Evolutionary conservation across 495 filamentous ascomycete genomes (phyloP).

Genomic region (Trichocladium antarcticum): DNA sequence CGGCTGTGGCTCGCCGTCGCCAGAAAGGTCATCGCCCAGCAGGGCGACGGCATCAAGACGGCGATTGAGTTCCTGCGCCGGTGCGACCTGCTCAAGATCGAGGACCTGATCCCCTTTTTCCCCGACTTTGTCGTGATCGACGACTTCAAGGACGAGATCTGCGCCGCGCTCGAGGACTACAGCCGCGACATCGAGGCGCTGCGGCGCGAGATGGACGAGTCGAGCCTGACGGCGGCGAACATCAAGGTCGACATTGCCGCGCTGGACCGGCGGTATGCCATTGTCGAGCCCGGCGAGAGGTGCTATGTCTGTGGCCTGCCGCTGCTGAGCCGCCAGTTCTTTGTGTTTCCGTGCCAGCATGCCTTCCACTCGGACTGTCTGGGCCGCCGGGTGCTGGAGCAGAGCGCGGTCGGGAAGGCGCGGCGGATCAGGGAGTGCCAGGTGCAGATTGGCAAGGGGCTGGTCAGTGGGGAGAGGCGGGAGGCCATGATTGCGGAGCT

Average conservation of each 20-base stretch:
- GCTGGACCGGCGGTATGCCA: conserved; percentile 81
- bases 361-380: conserved; percentile 93
- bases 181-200: conserved; percentile 75
- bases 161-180: conserved; percentile 84
- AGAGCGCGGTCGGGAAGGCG: conserved; percentile 59
- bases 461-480: conserved; percentile 51
- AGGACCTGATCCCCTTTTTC: conserved; percentile 96
- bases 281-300: conserved; percentile 91
- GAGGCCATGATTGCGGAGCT: conserved; percentile 81
- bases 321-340: conserved; percentile 80
- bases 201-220: conserved; percentile 94
- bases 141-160: conserved; percentile 98
- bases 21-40: conserved; percentile 77
- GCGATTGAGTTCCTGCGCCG: conserved; percentile 89
- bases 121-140: conserved; percentile 99
- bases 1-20: conserved; percentile 91
- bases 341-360: conserved; percentile 96
- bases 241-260: conserved; percentile 77
- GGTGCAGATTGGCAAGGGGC: conserved; percentile 60
- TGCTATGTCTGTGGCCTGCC: conserved; percentile 83
- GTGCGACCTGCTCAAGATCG: conserved; percentile 84
- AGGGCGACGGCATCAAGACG: conserved; percentile 72
- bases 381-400: conserved; percentile 68
- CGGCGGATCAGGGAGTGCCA: conserved; percentile 78
- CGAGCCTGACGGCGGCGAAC: conserved; percentile 70